These are phyloP conservation scores for Paraphaeosphaeria minitans DNA, from an alignment of 2,329 filamentous ascomycete genomes.

Conservation along the genomic window DNA sequence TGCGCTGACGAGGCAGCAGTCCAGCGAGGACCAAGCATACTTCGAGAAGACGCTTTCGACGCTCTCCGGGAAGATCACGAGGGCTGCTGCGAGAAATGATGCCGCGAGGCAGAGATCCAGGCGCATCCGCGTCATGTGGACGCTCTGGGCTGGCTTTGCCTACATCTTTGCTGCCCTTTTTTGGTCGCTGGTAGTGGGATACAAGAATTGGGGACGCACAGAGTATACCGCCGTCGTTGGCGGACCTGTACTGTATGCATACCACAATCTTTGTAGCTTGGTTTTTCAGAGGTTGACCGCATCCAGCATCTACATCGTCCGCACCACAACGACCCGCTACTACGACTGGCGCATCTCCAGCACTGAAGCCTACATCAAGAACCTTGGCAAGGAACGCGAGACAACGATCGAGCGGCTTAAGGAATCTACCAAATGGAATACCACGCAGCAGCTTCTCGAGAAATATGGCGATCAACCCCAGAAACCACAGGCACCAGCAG, in stretches of 20 bases:
- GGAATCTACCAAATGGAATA: constrained; percentile 92
- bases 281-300: constrained; percentile 21
- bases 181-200: constrained; percentile 81
- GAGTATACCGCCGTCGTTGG: constrained; percentile 82
- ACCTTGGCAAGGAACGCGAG: constrained; percentile 76
- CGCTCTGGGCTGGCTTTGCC: constrained; percentile 85
- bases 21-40: constrained; percentile 80
- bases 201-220: constrained; percentile 72
- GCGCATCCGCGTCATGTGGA: constrained; percentile 83
- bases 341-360: constrained; percentile 82
- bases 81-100: constrained; percentile 75
- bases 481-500: constrained; percentile 47
- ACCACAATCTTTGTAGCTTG: neutral
- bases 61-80: constrained; percentile 81
- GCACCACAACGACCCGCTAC: constrained; percentile 68
- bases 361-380: constrained; percentile 71
- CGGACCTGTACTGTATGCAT: constrained; percentile 73
- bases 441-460: constrained; percentile 87
- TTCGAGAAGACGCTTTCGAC: constrained; percentile 91
- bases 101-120: constrained; percentile 72
- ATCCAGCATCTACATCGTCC: constrained; percentile 76
- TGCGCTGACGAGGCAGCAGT: constrained; percentile 55
- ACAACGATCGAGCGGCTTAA: constrained; percentile 94
- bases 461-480: constrained; percentile 76
- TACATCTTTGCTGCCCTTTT: constrained; percentile 88